Conservation (phyloP, 768 basidiomycete genomes). For the Tylopilus balloui region DNA sequence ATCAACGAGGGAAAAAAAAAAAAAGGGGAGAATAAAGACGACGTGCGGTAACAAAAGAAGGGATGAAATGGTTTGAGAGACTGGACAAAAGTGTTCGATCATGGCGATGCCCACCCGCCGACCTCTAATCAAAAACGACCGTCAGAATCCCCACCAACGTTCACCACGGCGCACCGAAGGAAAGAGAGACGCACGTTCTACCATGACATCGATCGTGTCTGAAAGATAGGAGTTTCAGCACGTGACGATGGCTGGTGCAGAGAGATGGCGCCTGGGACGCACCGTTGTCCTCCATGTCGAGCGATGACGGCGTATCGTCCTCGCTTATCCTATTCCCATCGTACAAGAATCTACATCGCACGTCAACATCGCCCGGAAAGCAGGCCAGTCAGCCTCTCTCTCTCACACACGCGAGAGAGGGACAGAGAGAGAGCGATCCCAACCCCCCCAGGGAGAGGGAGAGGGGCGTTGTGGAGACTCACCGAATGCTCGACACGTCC, state of each 20-base stretch:
- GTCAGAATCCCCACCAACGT: background rate
- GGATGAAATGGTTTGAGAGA: too few species aligned
- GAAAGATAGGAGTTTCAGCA: constrained; percentile 5
- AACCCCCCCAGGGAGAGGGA: too few species aligned
- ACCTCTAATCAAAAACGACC: constrained; percentile 8
- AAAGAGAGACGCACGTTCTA: constrained; percentile 67
- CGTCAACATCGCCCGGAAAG: too few species aligned
- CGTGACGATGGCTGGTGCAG: background rate
- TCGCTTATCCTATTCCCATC: constrained; percentile 84
- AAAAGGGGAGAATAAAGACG: constrained; percentile 3
- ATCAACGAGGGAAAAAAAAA: background rate
- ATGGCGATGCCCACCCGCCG: constrained; percentile 13
- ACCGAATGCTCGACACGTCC: constrained; percentile 86
- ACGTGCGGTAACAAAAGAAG: background rate
- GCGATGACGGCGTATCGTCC: constrained; percentile 77
- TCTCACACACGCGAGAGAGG: too few species aligned
- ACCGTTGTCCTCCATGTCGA: constrained; percentile 93
- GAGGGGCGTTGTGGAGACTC: constrained; percentile 25
- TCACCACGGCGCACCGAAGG: background rate
- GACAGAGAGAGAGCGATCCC: too few species aligned
- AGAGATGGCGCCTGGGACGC: constrained; percentile 20
- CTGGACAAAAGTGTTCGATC: too few species aligned
- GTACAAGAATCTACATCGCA: constrained; percentile 87
- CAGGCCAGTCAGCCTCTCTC: too few species aligned
- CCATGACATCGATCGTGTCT: constrained; percentile 97